Base-by-base conservation (phyloP, 2,329 filamentous ascomycete species). In the Alternaria burnsii region DNA sequence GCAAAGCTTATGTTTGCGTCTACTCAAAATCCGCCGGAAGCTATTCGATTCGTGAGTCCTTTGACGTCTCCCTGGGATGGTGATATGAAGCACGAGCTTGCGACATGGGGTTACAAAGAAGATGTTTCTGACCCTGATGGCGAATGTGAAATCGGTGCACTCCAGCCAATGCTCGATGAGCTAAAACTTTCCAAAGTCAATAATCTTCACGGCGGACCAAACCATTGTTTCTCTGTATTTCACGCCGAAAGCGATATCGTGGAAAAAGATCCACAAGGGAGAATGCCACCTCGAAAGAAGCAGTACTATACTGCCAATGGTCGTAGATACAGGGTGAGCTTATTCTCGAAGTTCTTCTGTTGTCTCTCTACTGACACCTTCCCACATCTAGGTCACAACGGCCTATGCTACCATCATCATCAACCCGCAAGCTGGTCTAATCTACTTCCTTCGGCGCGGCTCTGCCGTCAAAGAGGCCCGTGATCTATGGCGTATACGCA, bases 71-170 rank as follows among this genome's bases (percentile, higher is more conserved):
- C 10, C 3, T 48, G 44, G 30, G 44, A 48, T 18, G 44, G 44
- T 26, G 30, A 48, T 14, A 11, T 48, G 26, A 48, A 14, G 11
- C 12, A 48, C 5, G 44, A 48, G 5, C 14, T 55, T 9, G 9
- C 5, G 4, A 50, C 22, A 4, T 59, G 44, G 51, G 56, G 56
- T 16, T 59, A 50, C 5, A 24, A 22, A 7, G 56, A 59, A 8
- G 22, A 18, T 2, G 32, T 20, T 7, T 5, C 26, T 9, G 18
- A 52, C n/a, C 28, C 40, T 3, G 16, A 20, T 14, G 28, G 2
- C 9, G 34, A 22, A 4, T 52, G 55, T 9, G 26, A 58, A 20
- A 38, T 52, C 4, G 16, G 42, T 16, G 18, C n/a, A 2, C 11
- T 59, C 3, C 26, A 30, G 12, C 20, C 4, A 2, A 30, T 38